Conservation (phyloP, 768 basidiomycete species). For the Psilocybe cyanescens region DNA sequence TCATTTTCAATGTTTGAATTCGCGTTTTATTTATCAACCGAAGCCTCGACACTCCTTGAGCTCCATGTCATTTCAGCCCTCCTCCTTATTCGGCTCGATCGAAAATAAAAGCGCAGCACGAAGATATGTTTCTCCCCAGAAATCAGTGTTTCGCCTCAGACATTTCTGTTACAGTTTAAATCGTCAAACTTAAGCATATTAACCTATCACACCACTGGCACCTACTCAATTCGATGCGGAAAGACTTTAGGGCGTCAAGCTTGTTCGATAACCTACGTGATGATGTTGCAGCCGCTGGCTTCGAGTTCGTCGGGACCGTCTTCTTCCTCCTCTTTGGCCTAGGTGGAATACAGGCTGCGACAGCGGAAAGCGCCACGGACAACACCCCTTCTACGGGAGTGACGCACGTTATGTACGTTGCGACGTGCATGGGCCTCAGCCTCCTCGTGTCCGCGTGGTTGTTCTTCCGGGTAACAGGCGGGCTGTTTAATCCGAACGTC, state of each 20-base stretch:
- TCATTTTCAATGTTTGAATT: too few species aligned
- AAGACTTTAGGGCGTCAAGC: not conserved
- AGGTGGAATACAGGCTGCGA: constrained; percentile 64
- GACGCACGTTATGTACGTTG: constrained; percentile 56
- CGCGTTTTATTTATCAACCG: too few species aligned
- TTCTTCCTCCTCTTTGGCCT: constrained; percentile 69
- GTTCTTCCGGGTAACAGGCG: constrained; percentile 66
- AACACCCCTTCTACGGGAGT: constrained; percentile 32
- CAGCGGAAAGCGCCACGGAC: constrained; percentile 33
- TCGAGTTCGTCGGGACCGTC: constrained; percentile 64
- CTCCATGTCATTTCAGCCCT: too few species aligned
- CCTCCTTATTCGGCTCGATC: too few species aligned
- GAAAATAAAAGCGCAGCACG: too few species aligned
- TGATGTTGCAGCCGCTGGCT: constrained; percentile 51
- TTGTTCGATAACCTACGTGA: constrained; percentile 29
- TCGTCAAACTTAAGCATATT: too few species aligned
- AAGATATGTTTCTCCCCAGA: too few species aligned
- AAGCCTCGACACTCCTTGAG: too few species aligned
- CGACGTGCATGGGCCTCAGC: constrained; percentile 63
- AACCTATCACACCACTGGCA: too few species aligned
- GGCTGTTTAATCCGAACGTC: constrained; percentile 69
- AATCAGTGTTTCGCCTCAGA: too few species aligned
- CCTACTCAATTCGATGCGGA: not conserved
- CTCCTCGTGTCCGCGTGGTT: constrained; percentile 69
- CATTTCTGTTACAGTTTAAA: too few species aligned